These are phyloP conservation scores for Zymoseptoria ardabiliae DNA, from an alignment of 2,329 filamentous ascomycete species.

Conservation along the genomic window DNA sequence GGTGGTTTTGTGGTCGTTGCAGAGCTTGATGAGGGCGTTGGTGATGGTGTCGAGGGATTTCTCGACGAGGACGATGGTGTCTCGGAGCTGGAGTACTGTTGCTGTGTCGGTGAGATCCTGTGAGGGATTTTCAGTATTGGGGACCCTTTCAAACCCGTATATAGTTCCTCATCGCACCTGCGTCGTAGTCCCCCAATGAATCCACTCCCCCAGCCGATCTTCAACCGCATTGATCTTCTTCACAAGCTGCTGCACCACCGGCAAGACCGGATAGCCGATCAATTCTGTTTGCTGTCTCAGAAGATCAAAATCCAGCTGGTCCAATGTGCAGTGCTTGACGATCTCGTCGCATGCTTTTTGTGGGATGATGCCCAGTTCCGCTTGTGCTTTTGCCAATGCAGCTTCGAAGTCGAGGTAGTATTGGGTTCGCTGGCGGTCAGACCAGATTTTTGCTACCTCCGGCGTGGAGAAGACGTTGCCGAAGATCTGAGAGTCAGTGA, in stretches of 20 bases:
- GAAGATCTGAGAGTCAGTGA: constrained; percentile 26
- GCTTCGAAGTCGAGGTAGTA: constrained; percentile 28
- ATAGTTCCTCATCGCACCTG: constrained; percentile 1
- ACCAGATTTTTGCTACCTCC: constrained; percentile 24
- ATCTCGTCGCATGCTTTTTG: constrained; percentile 24
- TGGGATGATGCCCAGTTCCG: constrained; percentile 25
- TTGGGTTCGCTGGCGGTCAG: constrained; percentile 21
- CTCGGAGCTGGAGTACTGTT: constrained; percentile 23
- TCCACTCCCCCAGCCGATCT: constrained; percentile 21
- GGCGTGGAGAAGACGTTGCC: constrained; percentile 24
- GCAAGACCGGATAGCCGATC: constrained; percentile 25
- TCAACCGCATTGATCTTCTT: constrained; percentile 22
- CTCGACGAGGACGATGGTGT: constrained; percentile 20
- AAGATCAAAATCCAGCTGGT: constrained; percentile 19
- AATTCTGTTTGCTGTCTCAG: constrained; percentile 20
- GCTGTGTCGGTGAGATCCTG: constrained; percentile 27
- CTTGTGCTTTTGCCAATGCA: constrained; percentile 23
- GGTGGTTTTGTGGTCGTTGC: constrained; percentile 19
- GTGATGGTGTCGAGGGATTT: constrained; percentile 14
- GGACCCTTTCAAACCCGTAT: no score
- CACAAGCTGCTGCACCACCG: constrained; percentile 24
- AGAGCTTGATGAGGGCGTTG: constrained; percentile 11
- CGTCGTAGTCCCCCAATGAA: constrained; percentile 27
- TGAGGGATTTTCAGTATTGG: background rate
- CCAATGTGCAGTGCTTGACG: constrained; percentile 19